These are phyloP conservation scores for Nevesoporus exiguus DNA, from an alignment of 768 basidiomycete genomes.

Conservation along the genomic window DNA sequence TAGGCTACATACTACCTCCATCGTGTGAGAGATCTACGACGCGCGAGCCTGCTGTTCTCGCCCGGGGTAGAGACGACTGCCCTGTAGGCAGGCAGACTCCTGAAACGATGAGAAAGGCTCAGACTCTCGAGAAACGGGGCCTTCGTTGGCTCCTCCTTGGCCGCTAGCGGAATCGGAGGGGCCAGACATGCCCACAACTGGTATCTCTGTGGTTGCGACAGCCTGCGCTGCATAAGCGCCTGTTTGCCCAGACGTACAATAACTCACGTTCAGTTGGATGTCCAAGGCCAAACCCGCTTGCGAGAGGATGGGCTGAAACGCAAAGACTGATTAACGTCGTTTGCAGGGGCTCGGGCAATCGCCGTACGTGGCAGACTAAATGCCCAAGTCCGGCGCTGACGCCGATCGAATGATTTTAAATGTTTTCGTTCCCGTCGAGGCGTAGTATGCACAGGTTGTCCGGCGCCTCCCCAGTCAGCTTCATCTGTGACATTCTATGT, in stretches of 20 bases:
- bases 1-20: conserved; percentile 5
- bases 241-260: not conserved
- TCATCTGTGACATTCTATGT: conserved; percentile 6
- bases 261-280: conserved; percentile 4
- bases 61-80: not conserved
- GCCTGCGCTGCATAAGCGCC: not conserved
- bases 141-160: not conserved
- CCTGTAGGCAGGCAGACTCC: not conserved
- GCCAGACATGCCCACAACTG: not conserved
- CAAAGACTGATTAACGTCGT: not conserved
- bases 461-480: not conserved
- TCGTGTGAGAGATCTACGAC: conserved; percentile 9
- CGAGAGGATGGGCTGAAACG: not conserved
- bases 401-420: not conserved
- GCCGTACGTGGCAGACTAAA: not conserved
- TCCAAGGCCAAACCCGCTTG: not conserved
- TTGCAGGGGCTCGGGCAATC: not conserved
- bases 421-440: conserved; percentile 2
- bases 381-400: not conserved
- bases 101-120: conserved; percentile 11
- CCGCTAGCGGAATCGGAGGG: conserved; percentile 1
- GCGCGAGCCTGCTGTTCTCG: conserved; percentile 6
- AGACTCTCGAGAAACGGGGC: conserved; percentile 4
- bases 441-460: not conserved
- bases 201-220: not conserved